These are phyloP conservation scores for Stemphylium vesicarium DNA, from an alignment of 2,329 filamentous ascomycete genomes.

Conservation along the genomic window DNA sequence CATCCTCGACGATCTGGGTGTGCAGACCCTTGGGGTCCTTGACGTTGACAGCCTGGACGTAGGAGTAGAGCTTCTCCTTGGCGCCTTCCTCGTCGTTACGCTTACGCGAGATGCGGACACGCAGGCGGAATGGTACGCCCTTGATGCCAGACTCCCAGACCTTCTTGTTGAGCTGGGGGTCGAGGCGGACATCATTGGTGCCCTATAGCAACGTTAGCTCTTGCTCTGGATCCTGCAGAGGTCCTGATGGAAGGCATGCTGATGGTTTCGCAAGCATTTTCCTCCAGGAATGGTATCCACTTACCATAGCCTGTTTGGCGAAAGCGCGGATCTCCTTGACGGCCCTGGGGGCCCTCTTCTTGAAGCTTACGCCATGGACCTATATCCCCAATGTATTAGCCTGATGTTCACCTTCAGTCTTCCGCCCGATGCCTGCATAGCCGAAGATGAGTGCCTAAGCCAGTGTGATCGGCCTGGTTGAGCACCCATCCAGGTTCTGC, in stretches of 20 bases:
- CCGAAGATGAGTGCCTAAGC: conserved; percentile 14
- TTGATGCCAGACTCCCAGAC: conserved; percentile 99
- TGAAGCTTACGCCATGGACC: conserved; percentile 98
- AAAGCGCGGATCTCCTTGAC: conserved; percentile 99
- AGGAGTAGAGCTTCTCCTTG: conserved; percentile 99
- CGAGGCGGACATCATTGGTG: conserved; percentile 94
- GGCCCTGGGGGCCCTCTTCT: conserved; percentile 97
- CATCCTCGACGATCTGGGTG: conserved; percentile 82
- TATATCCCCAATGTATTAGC: conserved; percentile 61
- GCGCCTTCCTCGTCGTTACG: conserved; percentile 99
- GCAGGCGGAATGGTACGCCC: conserved; percentile 96
- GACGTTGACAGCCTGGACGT: conserved; percentile 99
- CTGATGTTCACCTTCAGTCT: conserved; percentile 61
- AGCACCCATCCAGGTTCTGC: conserved; percentile 25
- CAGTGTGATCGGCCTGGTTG: conserved; percentile 29
- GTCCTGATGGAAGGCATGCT: not conserved
- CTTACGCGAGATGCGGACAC: conserved; percentile 98
- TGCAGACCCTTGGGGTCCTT: conserved; percentile 98
- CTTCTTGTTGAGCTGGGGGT: conserved; percentile 99
- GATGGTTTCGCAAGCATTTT: not conserved
- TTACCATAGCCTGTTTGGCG: conserved; percentile 93
- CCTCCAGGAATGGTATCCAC: conserved; percentile 43
- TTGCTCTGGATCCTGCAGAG: not conserved
- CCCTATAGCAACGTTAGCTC: conserved; percentile 64
- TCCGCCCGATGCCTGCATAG: conserved; percentile 64